Conservation (phyloP, 2,329 filamentous ascomycete genomes). For the Claviceps africana region DNA sequence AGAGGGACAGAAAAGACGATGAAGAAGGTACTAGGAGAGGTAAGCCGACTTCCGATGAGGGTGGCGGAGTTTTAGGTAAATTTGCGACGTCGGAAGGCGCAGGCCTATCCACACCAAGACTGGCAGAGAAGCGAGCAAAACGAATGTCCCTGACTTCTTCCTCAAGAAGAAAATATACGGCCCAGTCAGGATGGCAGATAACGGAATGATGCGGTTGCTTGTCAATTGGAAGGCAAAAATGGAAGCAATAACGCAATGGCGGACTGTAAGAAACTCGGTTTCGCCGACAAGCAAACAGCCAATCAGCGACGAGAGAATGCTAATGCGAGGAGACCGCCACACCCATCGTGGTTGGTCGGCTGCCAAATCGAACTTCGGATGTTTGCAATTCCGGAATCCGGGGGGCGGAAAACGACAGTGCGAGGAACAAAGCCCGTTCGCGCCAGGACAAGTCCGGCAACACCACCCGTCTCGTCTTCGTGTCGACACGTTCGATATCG, state of each 20-base stretch:
- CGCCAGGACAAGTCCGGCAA: not conserved
- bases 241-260: not conserved
- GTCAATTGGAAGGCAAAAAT: not conserved
- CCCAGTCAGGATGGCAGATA: not conserved
- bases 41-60: not conserved
- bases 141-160: not conserved
- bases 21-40: not conserved
- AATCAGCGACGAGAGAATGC: conserved; percentile 16
- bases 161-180: not conserved
- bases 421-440: not conserved
- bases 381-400: not conserved
- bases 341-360: not conserved
- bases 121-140: not conserved
- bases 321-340: conserved; percentile 10
- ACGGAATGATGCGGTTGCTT: not conserved
- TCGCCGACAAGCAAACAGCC: conserved; percentile 7
- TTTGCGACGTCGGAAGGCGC: conserved; percentile 1
- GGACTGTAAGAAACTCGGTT: not conserved
- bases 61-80: not conserved
- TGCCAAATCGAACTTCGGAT: not conserved
- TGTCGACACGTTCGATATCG: not conserved
- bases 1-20: not conserved
- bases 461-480: not conserved
- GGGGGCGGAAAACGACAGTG: not conserved
- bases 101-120: not conserved